These are phyloP conservation scores for Effrenium voratum DNA, from an alignment of 73 alveolate genomes.

Conservation along the genomic window DNA sequence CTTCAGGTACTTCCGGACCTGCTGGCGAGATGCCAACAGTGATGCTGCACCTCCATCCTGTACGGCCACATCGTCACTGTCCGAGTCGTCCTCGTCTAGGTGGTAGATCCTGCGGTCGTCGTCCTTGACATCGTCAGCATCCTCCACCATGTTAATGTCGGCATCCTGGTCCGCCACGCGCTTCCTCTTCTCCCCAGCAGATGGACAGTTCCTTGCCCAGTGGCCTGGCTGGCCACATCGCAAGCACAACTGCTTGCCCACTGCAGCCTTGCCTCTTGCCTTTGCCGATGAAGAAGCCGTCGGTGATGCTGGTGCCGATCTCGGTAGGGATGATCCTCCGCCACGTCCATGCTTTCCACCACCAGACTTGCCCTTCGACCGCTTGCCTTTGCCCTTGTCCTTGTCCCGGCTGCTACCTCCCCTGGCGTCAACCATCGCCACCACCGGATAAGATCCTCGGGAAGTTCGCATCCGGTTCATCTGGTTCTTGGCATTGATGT, in stretches of 20 bases:
- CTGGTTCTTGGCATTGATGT: no score
- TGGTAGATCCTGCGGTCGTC: neutral
- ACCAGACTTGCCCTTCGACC: neutral
- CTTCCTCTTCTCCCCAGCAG: neutral
- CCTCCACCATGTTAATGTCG: neutral
- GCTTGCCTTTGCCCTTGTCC: neutral
- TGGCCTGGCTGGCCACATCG: conserved; percentile 37
- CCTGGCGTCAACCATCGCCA: no score
- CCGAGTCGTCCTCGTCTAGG: neutral
- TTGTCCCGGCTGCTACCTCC: neutral
- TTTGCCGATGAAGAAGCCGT: neutral
- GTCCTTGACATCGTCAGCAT: neutral
- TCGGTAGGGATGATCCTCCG: no score
- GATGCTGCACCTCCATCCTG: conserved; percentile 44
- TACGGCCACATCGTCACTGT: neutral
- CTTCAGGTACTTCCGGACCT: neutral
- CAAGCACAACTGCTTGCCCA: neutral
- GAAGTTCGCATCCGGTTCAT: no score
- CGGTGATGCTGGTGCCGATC: no score
- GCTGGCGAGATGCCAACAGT: neutral
- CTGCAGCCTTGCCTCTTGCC: neutral
- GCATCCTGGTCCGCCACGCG: neutral
- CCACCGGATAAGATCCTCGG: no score
- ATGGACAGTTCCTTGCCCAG: conserved; percentile 8
- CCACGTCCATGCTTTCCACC: no score